Percentiles rank a stretch among this genome's conserved stretches.
Evolutionary conservation across 2,329 filamentous ascomycete species (phyloP).

Genomic region (Fusarium udum): DNA sequence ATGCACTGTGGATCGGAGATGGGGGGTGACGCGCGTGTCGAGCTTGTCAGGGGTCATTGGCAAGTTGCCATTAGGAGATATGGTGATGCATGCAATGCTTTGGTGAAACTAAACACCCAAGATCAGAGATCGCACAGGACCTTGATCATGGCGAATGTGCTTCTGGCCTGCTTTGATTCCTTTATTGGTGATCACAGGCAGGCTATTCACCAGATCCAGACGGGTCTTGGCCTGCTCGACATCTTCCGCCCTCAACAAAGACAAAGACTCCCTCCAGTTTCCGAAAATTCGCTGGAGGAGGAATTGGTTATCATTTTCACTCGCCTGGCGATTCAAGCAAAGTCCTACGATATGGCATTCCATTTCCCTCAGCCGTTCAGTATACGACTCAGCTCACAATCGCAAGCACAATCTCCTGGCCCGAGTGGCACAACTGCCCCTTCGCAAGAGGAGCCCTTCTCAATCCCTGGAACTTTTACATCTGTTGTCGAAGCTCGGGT

Average conservation of each 20-base stretch:
- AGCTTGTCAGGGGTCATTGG: constrained; percentile 61
- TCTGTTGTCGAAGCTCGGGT: constrained; percentile 64
- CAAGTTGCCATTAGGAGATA: constrained; percentile 69
- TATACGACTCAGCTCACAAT: constrained; percentile 53
- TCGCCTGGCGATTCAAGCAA: constrained; percentile 70
- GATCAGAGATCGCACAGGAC: constrained; percentile 60
- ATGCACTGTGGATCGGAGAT: constrained; percentile 47
- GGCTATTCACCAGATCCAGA: constrained; percentile 70
- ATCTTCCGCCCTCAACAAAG: constrained; percentile 59
- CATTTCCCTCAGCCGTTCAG: constrained; percentile 72
- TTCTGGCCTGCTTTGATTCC: constrained; percentile 75
- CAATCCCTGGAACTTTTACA: constrained; percentile 52
- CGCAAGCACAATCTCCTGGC: constrained; percentile 52
- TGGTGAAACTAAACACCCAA: constrained; percentile 56
- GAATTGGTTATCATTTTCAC: constrained; percentile 72
- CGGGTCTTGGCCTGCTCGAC: constrained; percentile 64
- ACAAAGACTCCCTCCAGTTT: constrained; percentile 35
- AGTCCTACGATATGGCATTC: constrained; percentile 75
- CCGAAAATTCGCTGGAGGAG: constrained; percentile 62
- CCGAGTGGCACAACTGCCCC: constrained; percentile 55
- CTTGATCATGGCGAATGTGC: constrained; percentile 70
- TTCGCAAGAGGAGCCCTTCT: constrained; percentile 42
- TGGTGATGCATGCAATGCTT: constrained; percentile 62
- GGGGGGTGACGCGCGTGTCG: constrained; percentile 32
- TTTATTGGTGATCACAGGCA: constrained; percentile 71